phyloP scores from a whole-genome alignment of 2,329 filamentous ascomycete species.

The Fusarium oligoseptatum region DNA sequence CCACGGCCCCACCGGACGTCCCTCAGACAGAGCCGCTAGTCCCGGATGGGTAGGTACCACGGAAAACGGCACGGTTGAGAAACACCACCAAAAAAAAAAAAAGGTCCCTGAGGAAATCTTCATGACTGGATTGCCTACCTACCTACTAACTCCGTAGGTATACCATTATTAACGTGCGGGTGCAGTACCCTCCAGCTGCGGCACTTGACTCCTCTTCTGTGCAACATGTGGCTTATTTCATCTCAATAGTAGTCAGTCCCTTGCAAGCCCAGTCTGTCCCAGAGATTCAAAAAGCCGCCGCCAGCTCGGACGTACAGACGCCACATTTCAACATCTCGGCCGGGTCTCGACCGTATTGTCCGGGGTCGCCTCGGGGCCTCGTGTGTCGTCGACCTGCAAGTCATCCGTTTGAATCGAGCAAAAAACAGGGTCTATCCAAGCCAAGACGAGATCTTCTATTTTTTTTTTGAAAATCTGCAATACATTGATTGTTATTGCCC shows the following conservation, averaged over 20 bases:
- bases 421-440: slow-evolving; percentile 7
- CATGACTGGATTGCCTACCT: background rate
- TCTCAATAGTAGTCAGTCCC: background rate
- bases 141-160: background rate
- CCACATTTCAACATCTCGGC: slow-evolving; percentile 38
- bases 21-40: slow-evolving; percentile 37
- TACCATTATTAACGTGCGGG: background rate
- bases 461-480: background rate
- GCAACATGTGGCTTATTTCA: background rate
- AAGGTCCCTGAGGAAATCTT: slow-evolving; percentile 7
- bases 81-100: slow-evolving; percentile 25
- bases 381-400: slow-evolving; percentile 22
- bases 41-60: slow-evolving; percentile 43
- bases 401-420: slow-evolving; percentile 10
- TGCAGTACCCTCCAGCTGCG: background rate
- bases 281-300: slow-evolving; percentile 29
- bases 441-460: slow-evolving; percentile 3
- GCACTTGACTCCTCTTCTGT: background rate
- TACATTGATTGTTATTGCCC: background rate
- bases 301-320: slow-evolving; percentile 27
- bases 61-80: slow-evolving; percentile 35
- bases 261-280: background rate
- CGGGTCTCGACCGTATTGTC: slow-evolving; percentile 36
- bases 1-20: slow-evolving; percentile 32
- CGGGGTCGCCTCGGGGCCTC: slow-evolving; percentile 15